phyloP scores from a whole-genome alignment of 371 early-diverging fungal genomes.

The Rhizopus stolonifer region DNA sequence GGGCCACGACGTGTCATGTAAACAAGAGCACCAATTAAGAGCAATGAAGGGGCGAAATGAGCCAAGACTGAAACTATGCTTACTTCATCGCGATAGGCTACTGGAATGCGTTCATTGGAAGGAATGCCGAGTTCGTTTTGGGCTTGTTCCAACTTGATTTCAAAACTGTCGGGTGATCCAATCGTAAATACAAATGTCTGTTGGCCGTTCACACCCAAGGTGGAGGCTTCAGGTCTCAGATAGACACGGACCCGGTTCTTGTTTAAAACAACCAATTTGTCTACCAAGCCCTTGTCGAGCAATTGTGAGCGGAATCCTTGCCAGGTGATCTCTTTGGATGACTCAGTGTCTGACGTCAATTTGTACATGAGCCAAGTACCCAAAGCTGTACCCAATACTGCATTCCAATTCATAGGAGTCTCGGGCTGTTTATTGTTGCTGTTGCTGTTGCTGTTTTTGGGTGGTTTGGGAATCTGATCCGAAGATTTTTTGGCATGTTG shows the following conservation, averaged over 20 bases:
- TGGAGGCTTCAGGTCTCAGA: slow-evolving; percentile 68
- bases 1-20: slow-evolving; percentile 81
- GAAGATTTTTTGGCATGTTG: slow-evolving; percentile 22
- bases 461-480: slow-evolving; percentile 35
- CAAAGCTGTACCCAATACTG: slow-evolving; percentile 51
- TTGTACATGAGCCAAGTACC: slow-evolving; percentile 54
- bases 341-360: slow-evolving; percentile 43
- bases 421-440: slow-evolving; percentile 11
- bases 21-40: slow-evolving; percentile 83
- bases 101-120: slow-evolving; percentile 86
- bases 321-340: slow-evolving; percentile 79
- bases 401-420: slow-evolving; percentile 35
- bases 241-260: slow-evolving; percentile 78
- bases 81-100: slow-evolving; percentile 81
- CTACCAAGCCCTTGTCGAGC: slow-evolving; percentile 90
- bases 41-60: slow-evolving; percentile 90
- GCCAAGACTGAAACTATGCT: slow-evolving; percentile 68
- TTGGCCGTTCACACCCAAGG: slow-evolving; percentile 32
- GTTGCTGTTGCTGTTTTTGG: slow-evolving; percentile 7
- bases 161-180: slow-evolving; percentile 94
- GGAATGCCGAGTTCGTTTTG: slow-evolving; percentile 91
- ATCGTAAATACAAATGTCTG: slow-evolving; percentile 78
- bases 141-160: slow-evolving; percentile 83
- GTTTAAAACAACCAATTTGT: slow-evolving; percentile 86
- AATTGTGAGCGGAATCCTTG: slow-evolving; percentile 89